These are phyloP conservation scores for Mycena kentingensis DNA, from an alignment of 768 basidiomycete species.

Conservation along the genomic window DNA sequence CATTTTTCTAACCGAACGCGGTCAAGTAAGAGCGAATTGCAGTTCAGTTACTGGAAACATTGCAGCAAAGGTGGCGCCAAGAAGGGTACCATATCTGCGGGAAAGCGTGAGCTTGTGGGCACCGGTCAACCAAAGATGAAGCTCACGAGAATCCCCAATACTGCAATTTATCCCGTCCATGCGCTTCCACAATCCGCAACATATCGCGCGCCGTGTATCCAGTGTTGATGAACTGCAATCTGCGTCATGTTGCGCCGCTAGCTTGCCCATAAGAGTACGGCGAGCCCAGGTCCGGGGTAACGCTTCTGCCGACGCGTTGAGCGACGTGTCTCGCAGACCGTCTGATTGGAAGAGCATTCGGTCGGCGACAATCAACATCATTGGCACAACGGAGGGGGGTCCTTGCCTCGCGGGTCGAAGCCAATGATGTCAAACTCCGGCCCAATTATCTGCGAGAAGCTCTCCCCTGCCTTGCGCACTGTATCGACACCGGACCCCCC, in stretches of 20 bases:
- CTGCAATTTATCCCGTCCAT: conserved; percentile 35
- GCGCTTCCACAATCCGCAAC: conserved; percentile 36
- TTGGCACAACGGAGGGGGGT: too few relatives aligned
- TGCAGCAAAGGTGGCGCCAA: background rate
- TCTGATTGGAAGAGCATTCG: too few relatives aligned
- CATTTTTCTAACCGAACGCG: conserved; percentile 9
- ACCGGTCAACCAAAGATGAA: too few relatives aligned
- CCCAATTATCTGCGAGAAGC: too few relatives aligned
- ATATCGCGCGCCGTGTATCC: conserved; percentile 41
- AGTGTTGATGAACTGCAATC: conserved; percentile 36
- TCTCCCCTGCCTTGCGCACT: too few relatives aligned
- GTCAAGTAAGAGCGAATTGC: too few relatives aligned
- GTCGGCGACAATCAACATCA: too few relatives aligned
- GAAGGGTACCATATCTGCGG: background rate
- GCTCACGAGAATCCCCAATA: conserved; percentile 35
- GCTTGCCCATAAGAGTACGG: background rate
- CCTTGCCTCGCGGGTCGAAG: too few relatives aligned
- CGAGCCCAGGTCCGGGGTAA: conserved; percentile 2
- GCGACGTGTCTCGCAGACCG: background rate
- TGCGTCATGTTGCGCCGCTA: conserved; percentile 15
- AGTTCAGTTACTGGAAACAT: background rate
- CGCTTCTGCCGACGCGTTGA: conserved; percentile 2
- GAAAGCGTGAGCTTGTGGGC: too few relatives aligned
- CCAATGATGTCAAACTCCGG: too few relatives aligned
- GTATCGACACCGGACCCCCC: too few relatives aligned